Conservation (phyloP, 2,329 filamentous ascomycete genomes). For the Botrytis byssoidea region DNA sequence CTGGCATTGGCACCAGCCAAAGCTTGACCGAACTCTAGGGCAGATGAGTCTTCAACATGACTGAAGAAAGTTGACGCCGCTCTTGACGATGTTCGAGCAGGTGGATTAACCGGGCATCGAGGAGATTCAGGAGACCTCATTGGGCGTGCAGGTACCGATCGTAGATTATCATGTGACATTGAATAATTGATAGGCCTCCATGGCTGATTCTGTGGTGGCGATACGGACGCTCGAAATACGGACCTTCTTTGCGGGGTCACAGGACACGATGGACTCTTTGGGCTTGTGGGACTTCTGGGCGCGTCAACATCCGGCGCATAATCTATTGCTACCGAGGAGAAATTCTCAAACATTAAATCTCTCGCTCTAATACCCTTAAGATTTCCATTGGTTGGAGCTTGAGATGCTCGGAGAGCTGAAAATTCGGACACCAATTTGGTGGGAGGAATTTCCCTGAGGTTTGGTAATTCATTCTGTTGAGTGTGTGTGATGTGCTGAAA, state of each 20-base stretch:
- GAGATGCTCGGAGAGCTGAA: conserved; percentile 43
- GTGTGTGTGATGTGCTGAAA: conserved; percentile 65
- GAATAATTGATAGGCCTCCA: conserved; percentile 27
- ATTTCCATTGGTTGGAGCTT: conserved; percentile 40
- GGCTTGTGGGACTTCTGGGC: conserved; percentile 6
- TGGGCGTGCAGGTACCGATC: conserved; percentile 48
- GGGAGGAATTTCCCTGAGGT: conserved; percentile 44
- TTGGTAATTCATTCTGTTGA: conserved; percentile 48
- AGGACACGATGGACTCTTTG: conserved; percentile 25
- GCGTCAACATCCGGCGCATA: conserved; percentile 28
- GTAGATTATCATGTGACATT: conserved; percentile 41
- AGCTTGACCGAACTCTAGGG: conserved; percentile 47
- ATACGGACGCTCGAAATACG: conserved; percentile 16
- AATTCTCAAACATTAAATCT: conserved; percentile 48
- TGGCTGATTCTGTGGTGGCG: conserved; percentile 45
- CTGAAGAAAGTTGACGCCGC: conserved; percentile 50
- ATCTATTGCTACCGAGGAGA: conserved; percentile 46
- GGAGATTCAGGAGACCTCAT: conserved; percentile 47
- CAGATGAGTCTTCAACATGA: conserved; percentile 52
- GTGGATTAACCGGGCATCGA: conserved; percentile 46
- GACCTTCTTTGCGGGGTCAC: conserved; percentile 24
- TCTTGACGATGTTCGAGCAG: conserved; percentile 56
- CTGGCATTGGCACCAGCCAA: conserved; percentile 40
- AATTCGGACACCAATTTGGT: conserved; percentile 47
- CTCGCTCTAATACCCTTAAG: conserved; percentile 43